These are phyloP conservation scores for Salvia rosmarinus DNA, from an alignment of 257 asterid species.

Conservation along the genomic window DNA sequence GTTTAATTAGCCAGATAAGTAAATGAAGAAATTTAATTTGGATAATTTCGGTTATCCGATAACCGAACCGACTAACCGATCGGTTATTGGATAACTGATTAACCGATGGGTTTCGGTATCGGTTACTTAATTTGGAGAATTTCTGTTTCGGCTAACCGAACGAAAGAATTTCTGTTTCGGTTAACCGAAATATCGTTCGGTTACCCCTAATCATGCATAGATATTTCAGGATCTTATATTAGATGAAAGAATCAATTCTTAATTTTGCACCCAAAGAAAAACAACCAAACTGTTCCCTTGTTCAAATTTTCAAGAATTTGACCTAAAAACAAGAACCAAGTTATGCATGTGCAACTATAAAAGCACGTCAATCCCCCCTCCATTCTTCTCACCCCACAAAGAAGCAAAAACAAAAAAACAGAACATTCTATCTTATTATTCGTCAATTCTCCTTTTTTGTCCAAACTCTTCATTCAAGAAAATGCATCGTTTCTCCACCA, in stretches of 20 bases:
- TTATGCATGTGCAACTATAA: slow-evolving; percentile 27
- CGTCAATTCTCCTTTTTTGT: neutral
- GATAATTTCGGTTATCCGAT: no score
- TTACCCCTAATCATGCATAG: no score
- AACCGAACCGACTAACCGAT: no score
- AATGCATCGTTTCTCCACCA: slow-evolving; percentile 26
- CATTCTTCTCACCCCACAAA: neutral
- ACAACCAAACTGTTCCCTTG: neutral
- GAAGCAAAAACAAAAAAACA: neutral
- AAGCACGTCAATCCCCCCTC: slow-evolving; percentile 1
- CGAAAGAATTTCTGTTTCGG: no score
- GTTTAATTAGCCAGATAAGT: no score
- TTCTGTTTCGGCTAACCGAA: no score
- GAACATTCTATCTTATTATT: neutral
- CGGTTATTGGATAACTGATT: no score
- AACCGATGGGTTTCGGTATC: no score
- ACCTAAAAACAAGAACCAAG: neutral
- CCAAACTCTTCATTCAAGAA: neutral
- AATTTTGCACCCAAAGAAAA: neutral
- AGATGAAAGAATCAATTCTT: neutral
- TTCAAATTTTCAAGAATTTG: neutral
- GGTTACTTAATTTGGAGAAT: no score
- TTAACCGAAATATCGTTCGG: no score
- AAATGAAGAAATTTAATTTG: no score
- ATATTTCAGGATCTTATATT: neutral